phyloP scores from a whole-genome alignment of 257 asterid genomes.

The Jaltomata sinuosa region DNA sequence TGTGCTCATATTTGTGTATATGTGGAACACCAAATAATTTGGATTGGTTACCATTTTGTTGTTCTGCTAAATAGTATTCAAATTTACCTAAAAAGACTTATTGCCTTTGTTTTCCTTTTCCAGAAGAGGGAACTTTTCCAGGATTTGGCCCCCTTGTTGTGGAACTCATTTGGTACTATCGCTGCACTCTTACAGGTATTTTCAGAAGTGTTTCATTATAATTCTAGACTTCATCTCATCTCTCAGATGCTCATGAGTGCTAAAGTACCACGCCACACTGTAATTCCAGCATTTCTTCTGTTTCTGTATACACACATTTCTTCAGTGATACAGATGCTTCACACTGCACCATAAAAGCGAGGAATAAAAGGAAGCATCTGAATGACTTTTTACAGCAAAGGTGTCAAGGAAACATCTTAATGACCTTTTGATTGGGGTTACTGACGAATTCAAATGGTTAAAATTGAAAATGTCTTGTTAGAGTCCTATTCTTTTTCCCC shows the following conservation, averaged over 20 bases:
- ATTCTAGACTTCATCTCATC: background rate
- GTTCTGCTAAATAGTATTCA: background rate
- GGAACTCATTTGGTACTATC: constrained; percentile 34
- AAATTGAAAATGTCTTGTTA: background rate
- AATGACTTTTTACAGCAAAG: background rate
- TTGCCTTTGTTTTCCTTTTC: background rate
- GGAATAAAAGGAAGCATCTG: background rate
- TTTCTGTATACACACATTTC: background rate
- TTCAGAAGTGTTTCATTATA: background rate
- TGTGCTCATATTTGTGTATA: background rate
- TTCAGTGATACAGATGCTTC: background rate
- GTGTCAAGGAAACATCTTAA: background rate
- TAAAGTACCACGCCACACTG: background rate
- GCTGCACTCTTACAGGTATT: constrained; percentile 33
- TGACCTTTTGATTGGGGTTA: background rate
- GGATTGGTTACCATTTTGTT: background rate
- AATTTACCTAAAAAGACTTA: background rate
- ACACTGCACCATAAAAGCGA: background rate
- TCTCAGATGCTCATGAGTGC: background rate
- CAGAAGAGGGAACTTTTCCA: constrained; percentile 11
- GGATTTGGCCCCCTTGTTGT: constrained; percentile 22
- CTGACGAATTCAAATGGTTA: background rate
- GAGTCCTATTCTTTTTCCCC: background rate
- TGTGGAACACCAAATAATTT: background rate
- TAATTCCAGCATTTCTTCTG: background rate